Base-by-base conservation (phyloP, 139 green algal genomes). In the Micromonas pusilla region DNA sequence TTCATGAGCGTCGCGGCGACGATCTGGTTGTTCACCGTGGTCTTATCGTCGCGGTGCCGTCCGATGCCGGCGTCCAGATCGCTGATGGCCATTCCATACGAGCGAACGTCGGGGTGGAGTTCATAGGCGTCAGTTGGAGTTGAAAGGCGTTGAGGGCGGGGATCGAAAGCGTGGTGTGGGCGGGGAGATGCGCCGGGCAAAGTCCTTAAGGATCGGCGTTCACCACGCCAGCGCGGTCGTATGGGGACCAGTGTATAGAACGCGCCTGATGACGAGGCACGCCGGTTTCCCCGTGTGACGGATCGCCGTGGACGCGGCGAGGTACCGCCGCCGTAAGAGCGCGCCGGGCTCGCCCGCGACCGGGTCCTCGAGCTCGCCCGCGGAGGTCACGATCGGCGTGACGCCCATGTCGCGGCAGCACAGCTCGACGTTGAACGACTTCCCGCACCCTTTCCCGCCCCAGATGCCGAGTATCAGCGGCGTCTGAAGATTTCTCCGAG, bases 11-110 rank as follows among this genome's bases (percentile, higher is more conserved):
- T 88, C 21, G 80, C 84, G 34, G 82, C 21, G 52, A 85, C 82
- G 66, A 88, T 87, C 65, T 87, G 82, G 38, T 79, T 82, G 84
- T 87, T 88, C 16, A 88, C 84, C 0, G 84, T 88, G 1, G 39
- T 54, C 64, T 85, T 79, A 2, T 68, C 83, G 74, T 85, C 64
- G 26, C 53, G 54, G 53, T 85, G 76, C 1, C 76, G 52, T 54
- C 76, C 80, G 9, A 81, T 32, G 26, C 80, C 80, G 5, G 83
- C 83, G 31, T 87, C 83, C 6, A 87, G n/a, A 53, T 87, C 83
- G 60, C 85, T 87, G 73, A n/a, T n/a, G n/a, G n/a, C n/a, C n/a
- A n/a, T n/a, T n/a, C n/a, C n/a, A n/a, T n/a, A n/a, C n/a, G n/a
- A n/a, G n/a, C n/a, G n/a, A n/a, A n/a, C n/a, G n/a, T n/a, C n/a